Evolutionary conservation across 371 early-diverging fungal genomes (phyloP).

Genomic region (Conidiobolus incongruus): DNA sequence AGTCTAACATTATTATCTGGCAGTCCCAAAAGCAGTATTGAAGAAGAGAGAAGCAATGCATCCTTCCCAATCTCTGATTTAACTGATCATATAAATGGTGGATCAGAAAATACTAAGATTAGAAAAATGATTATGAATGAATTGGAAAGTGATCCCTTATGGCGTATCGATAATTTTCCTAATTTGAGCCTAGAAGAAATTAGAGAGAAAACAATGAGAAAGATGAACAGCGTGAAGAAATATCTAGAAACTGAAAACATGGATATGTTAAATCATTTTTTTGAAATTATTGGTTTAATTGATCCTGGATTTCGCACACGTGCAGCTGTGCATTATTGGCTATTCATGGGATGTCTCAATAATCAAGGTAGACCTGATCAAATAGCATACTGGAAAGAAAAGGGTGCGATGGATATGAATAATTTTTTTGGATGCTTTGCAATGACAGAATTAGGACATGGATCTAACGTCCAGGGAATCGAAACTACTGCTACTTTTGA

Average conservation of each 20-base stretch:
- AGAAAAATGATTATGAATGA: conserved; percentile 65
- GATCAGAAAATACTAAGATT: conserved; percentile 28
- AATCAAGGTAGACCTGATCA: conserved; percentile 73
- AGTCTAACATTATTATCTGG: too few relatives aligned
- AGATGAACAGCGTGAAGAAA: conserved; percentile 47
- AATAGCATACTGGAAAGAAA: conserved; percentile 67
- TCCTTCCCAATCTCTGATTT: conserved; percentile 51
- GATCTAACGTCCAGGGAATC: conserved; percentile 42
- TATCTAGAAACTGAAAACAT: conserved; percentile 53
- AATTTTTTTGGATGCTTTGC: conserved; percentile 45
- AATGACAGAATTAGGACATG: conserved; percentile 14
- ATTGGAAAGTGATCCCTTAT: conserved; percentile 72
- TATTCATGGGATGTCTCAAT: conserved; percentile 74
- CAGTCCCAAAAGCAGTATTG: conserved; percentile 12
- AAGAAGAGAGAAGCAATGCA: conserved; percentile 50
- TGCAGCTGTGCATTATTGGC: conserved; percentile 75
- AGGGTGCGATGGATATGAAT: conserved; percentile 55
- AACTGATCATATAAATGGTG: conserved; percentile 67
- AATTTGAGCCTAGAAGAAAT: conserved; percentile 51
- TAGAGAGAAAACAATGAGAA: conserved; percentile 73
- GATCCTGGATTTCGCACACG: conserved; percentile 85
- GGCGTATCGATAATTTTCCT: conserved; percentile 57
- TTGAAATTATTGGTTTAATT: conserved; percentile 58
- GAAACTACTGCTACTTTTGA: conserved; percentile 64
- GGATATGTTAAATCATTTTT: conserved; percentile 44